Evolutionary conservation across 768 basidiomycete species (phyloP).

Genomic region (Mycena belliarum): DNA sequence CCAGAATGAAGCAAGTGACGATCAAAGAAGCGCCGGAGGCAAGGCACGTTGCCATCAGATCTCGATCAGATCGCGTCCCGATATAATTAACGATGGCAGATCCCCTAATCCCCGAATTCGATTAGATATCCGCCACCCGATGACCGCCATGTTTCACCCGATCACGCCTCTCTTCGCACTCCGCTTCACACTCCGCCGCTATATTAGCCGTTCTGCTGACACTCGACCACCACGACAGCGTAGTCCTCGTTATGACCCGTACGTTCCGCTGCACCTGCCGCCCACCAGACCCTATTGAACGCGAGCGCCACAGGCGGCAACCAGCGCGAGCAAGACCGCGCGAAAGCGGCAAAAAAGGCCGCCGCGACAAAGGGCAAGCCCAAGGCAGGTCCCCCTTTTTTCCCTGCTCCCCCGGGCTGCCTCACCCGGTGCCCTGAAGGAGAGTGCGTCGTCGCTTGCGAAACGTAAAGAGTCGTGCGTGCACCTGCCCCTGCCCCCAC

Average conservation of each 20-base stretch:
- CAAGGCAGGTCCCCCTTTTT: conserved; percentile 41
- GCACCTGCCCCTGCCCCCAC: conserved; percentile 6
- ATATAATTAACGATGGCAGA: no score
- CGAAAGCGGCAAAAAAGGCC: conserved; percentile 72
- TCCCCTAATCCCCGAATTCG: background rate
- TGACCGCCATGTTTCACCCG: background rate
- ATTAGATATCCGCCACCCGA: conserved; percentile 4
- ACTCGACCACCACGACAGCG: conserved; percentile 13
- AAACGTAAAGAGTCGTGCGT: conserved; percentile 78
- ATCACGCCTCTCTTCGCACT: no score
- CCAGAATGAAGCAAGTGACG: background rate
- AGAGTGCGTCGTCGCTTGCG: conserved; percentile 59
- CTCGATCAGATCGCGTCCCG: no score
- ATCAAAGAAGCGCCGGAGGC: no score
- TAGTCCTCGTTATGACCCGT: conserved; percentile 54
- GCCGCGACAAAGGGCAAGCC: conserved; percentile 56
- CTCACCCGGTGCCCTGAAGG: no score
- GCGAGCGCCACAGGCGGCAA: conserved; percentile 62
- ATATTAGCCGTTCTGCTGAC: conserved; percentile 9
- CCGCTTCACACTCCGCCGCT: conserved; percentile 23
- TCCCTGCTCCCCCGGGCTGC: no score
- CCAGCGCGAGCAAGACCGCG: conserved; percentile 76
- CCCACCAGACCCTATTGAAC: conserved; percentile 8
- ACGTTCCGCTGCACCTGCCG: conserved; percentile 30
- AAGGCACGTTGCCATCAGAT: no score